Base-by-base conservation (phyloP, 352 stramenopile genomes). In the Pythium aphanidermatum region DNA sequence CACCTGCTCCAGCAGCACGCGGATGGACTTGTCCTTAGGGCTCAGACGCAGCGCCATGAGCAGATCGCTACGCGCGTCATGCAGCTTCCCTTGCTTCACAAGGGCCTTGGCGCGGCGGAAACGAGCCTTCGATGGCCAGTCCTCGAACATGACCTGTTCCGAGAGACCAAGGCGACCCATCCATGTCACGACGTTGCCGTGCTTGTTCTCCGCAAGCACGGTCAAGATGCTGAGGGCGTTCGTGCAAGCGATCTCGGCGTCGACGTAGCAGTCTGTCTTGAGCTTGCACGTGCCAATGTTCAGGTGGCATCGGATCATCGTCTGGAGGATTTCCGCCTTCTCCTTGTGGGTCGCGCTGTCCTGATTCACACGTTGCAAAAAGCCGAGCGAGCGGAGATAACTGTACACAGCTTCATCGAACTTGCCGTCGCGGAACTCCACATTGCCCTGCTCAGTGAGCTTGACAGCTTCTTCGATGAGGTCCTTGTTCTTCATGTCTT, bases 241-340 rank as follows among this genome's bases (percentile, higher is more conserved):
- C 21, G 82, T 89, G 55, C 74, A 88, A 3, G 82, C 78, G 12
- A 87, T 83, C 44, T 89, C 76, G 7, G 78, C 78, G 38, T 93
- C 78, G 10, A 53, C 27, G 47, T 83, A 76, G 32, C 53, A 58
- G 42, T 87, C 65, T 5, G 76, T 49, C 56, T 90, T 89, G 44
- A 93, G 68, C 44, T 91, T 93, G 70, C 76, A 93, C 8, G 82
- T 81, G 13, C 70, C 70, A 42, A 93, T 86, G 49, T 93, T 93
- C 17, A 93, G 58, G 46, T 93, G 82, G 46, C 82, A 93, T 26
- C 82, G 82, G 30, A 93, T 88, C 82, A 93, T 93, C 13, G 82
- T 93, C 65, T 91, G 78, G 13, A 93, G 69, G 47, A 91, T 86
- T 24, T 66, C 83, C 30, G 82, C 82, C 55, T 91, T 93, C 33